Base-by-base conservation (phyloP, 768 basidiomycete genomes). In the Mycena maculata region DNA sequence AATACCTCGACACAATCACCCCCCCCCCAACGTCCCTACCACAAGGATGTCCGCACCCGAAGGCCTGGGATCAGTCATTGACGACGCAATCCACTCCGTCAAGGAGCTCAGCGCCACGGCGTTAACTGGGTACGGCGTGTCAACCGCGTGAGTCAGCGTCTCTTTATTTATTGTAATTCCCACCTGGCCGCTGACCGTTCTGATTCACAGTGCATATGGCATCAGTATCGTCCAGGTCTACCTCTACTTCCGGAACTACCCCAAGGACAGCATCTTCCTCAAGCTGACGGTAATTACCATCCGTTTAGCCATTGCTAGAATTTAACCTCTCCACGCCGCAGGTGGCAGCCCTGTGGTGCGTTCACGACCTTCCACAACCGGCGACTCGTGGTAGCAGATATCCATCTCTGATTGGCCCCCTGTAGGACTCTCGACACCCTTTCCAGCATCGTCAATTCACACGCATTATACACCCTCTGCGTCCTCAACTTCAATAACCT, bases 401-500 rank as follows among this genome's bases (percentile, higher is more conserved):
- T 55, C 38, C 25, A 55, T 41, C 54, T 55, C 38, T 55, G 54
- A 55, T 42, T 55, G 54, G 54, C 54, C 36, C 54, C 18, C 54
- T 55, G n/a, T 55, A 55, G 54, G 54, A 55, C 54, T 41, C 54
- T 55, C 54, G 54, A 55, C 54, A 55, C 54, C 54, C 54, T 55
- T 8, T 55, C 54, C 54, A 55, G 54, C 54, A 55, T 55, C 36
- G 23, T 55, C 54, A 55, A 5, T 55, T 55, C 54, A 28, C 54
- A 55, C 25, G 54, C 54, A 25, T 28, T 55, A 55, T 55, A 55
- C 36, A 41, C 54, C 54, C 54, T 55, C 54, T 55, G 25, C 38
- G 54, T 55, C 15, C 39, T 55, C 38, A 55, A 55, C n/a, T 55
- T 55, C 54, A 55, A 55, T 55, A 55, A 55, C 54, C 54, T 55